phyloP scores from a whole-genome alignment of 2,329 filamentous ascomycete genomes.

The Verticillium klebahnii region DNA sequence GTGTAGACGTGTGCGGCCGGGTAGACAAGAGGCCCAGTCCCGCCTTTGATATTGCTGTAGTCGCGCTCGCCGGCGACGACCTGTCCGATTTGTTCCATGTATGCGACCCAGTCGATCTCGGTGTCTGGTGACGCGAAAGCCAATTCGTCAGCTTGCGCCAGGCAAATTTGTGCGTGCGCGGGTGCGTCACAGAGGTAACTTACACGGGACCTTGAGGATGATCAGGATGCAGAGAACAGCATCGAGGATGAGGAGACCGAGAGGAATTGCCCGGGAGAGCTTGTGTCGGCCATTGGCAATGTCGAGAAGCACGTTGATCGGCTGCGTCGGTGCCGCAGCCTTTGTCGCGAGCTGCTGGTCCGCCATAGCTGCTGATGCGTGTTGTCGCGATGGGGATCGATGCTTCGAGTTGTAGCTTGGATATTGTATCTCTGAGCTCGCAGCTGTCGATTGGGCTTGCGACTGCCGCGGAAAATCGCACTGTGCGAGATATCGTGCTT shows the following conservation, averaged over 20 bases:
- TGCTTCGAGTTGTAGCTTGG: not conserved
- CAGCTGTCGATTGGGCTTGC: not conserved
- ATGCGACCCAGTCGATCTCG: conserved; percentile 95
- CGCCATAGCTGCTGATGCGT: conserved; percentile 7
- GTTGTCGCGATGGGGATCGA: not conserved
- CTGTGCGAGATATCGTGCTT: not conserved
- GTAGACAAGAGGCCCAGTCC: conserved; percentile 91
- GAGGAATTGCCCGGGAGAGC: conserved; percentile 46
- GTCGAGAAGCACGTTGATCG: conserved; percentile 27
- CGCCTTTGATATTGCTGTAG: conserved; percentile 80
- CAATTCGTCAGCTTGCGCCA: not conserved
- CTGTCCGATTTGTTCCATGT: conserved; percentile 88
- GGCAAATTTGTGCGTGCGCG: not conserved
- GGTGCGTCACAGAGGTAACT: conserved; percentile 22
- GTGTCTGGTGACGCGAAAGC: conserved; percentile 55
- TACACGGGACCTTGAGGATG: conserved; percentile 81
- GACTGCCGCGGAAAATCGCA: not conserved
- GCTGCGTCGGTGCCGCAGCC: conserved; percentile 6
- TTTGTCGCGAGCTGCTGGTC: conserved; percentile 3
- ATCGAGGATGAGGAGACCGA: conserved; percentile 65
- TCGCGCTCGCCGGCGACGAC: conserved; percentile 82
- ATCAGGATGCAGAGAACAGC: conserved; percentile 67
- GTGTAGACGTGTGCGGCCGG: conserved; percentile 91
- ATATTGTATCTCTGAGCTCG: not conserved
- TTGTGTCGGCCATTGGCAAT: conserved; percentile 43